A percentile compares a stretch with the other conserved stretches of the same genome.
These are phyloP conservation scores for Bolboschoenoplectus hybrid DNA, from an alignment of 202 grass and related monocot genomes.

Conservation along the genomic window DNA sequence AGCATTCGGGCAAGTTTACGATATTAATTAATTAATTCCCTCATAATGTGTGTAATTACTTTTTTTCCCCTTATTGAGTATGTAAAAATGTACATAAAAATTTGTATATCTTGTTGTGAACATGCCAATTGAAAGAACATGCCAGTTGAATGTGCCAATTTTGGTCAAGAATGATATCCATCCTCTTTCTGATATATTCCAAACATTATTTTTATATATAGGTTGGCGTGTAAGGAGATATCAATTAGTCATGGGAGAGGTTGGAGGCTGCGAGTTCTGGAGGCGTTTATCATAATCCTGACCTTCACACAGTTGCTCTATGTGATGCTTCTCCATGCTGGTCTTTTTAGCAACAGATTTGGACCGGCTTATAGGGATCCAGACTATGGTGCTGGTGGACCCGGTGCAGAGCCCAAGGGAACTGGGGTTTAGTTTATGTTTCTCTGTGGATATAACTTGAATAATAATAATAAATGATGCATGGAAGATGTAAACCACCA, in stretches of 20 bases:
- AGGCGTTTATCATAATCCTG: constrained; percentile 72
- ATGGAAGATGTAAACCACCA: background rate
- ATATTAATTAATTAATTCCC: background rate
- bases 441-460: background rate
- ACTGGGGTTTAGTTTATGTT: constrained; percentile 36
- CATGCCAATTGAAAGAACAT: too few species aligned
- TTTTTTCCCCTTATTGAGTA: background rate
- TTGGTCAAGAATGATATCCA: too few species aligned
- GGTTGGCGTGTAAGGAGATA: constrained; percentile 78
- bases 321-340: constrained; percentile 58
- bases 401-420: constrained; percentile 47
- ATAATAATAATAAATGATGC: constrained; percentile 24
- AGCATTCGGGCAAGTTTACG: constrained; percentile 48
- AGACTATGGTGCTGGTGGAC: constrained; percentile 44
- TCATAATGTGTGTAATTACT: background rate
- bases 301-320: constrained; percentile 66
- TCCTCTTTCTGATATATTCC: too few species aligned
- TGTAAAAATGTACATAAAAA: background rate
- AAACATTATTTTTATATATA: background rate
- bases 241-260: constrained; percentile 48
- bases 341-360: constrained; percentile 50
- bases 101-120: too few species aligned
- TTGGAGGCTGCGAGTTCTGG: constrained; percentile 63
- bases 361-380: constrained; percentile 55
- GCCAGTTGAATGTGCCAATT: too few species aligned